These are phyloP conservation scores for Globisporangium lucens DNA, from an alignment of 352 stramenopile species.

Conservation along the genomic window DNA sequence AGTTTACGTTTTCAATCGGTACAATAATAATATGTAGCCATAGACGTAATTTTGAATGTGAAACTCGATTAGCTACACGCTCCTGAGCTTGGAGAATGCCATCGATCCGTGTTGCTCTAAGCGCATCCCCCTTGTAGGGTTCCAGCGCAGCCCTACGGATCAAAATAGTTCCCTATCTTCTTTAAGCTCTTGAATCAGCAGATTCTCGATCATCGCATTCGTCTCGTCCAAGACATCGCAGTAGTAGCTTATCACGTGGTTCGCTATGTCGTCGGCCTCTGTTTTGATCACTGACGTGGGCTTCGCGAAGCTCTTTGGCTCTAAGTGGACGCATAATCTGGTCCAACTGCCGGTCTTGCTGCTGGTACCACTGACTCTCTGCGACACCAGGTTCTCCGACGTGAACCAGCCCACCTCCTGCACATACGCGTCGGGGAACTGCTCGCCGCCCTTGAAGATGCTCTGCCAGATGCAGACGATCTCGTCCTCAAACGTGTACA, in stretches of 20 bases:
- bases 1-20: too few species aligned
- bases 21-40: too few species aligned
- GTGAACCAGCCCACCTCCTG: slow-evolving; percentile 4
- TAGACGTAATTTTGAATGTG: too few species aligned
- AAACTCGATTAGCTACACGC: too few species aligned
- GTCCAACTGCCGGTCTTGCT: background rate
- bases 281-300: background rate
- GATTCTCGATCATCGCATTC: slow-evolving; percentile 48
- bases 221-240: slow-evolving; percentile 53
- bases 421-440: slow-evolving; percentile 7
- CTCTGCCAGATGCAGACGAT: slow-evolving; percentile 5
- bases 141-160: too few species aligned
- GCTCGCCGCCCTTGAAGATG: slow-evolving; percentile 8
- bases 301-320: slow-evolving; percentile 1
- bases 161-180: too few species aligned
- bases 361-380: background rate
- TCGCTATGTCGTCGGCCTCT: slow-evolving; percentile 47
- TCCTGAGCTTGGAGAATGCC: too few species aligned
- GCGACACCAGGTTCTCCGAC: background rate
- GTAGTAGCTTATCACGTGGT: slow-evolving; percentile 51
- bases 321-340: slow-evolving; percentile 12
- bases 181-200: slow-evolving; percentile 37
- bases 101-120: too few species aligned
- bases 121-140: too few species aligned
- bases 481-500: background rate